phyloP scores from a whole-genome alignment of 495 filamentous ascomycete genomes.

The Talaromyces stipitatus region DNA sequence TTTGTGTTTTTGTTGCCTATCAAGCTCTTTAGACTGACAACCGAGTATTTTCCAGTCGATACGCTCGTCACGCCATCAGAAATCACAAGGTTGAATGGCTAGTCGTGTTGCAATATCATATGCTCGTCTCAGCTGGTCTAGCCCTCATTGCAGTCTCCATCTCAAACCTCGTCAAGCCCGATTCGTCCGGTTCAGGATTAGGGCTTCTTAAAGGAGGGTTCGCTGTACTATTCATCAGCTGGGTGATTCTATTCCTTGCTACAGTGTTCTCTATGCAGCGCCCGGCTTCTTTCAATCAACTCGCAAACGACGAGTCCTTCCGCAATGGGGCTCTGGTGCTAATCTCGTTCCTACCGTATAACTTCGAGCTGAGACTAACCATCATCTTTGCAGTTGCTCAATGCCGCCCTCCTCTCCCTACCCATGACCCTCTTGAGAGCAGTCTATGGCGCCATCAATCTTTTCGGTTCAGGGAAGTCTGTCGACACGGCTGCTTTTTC shows the following conservation, averaged over 20 bases:
- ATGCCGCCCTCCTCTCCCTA: slow-evolving; percentile 18
- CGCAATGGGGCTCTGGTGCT: slow-evolving; percentile 13
- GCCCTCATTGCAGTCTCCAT: slow-evolving; percentile 20
- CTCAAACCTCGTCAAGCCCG: slow-evolving; percentile 14
- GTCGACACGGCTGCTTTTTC: slow-evolving; percentile 9
- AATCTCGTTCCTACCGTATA: neutral
- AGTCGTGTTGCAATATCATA: slow-evolving; percentile 11
- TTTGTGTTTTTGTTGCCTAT: neutral
- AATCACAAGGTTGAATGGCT: slow-evolving; percentile 11
- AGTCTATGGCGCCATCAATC: slow-evolving; percentile 14
- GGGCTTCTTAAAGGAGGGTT: slow-evolving; percentile 24
- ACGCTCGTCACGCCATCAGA: slow-evolving; percentile 10
- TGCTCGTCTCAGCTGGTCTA: slow-evolving; percentile 18
- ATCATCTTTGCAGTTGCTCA: slow-evolving; percentile 11
- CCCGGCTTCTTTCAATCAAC: neutral
- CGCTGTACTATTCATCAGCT: slow-evolving; percentile 22
- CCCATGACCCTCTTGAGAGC: slow-evolving; percentile 21
- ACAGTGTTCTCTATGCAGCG: slow-evolving; percentile 14
- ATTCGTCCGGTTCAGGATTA: slow-evolving; percentile 12
- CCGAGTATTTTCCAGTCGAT: neutral
- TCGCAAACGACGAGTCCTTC: slow-evolving; percentile 6
- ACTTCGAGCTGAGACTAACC: neutral
- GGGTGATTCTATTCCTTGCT: slow-evolving; percentile 20
- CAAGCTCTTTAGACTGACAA: slow-evolving; percentile 9
- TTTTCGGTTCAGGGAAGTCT: slow-evolving; percentile 16